Percentiles rank a stretch among this genome's conserved stretches.
Evolutionary conservation across 2,329 filamentous ascomycete species (phyloP).

Genomic region (Pseudogymnoascus sp.): DNA sequence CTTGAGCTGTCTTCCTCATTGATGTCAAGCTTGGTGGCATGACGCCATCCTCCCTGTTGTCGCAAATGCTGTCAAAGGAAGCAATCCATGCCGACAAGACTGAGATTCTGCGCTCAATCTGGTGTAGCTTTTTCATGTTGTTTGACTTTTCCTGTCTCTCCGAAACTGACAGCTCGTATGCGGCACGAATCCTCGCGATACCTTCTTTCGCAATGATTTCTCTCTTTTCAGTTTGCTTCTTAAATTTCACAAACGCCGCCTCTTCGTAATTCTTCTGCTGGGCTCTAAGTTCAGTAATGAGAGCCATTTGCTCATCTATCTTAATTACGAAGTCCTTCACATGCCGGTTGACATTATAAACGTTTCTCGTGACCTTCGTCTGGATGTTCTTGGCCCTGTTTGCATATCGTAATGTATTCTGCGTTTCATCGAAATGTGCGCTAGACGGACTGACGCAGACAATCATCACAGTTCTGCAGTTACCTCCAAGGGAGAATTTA

Average conservation of each 20-base stretch:
- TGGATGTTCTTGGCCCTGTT: conserved; percentile 99
- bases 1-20: conserved; percentile 81
- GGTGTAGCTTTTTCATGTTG: conserved; percentile 73
- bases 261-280: conserved; percentile 86
- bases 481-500: conserved; percentile 94
- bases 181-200: conserved; percentile 65
- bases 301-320: conserved; percentile 95
- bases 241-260: conserved; percentile 77
- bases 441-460: conserved; percentile 96
- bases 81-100: conserved; percentile 88
- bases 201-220: conserved; percentile 70
- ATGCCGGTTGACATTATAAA: conserved; percentile 97
- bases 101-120: conserved; percentile 75
- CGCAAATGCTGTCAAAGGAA: conserved; percentile 78
- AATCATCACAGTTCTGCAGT: conserved; percentile 99
- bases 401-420: conserved; percentile 94
- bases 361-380: conserved; percentile 97
- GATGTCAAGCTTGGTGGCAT: conserved; percentile 61
- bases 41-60: conserved; percentile 53
- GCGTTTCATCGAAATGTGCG: conserved; percentile 93
- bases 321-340: conserved; percentile 99
- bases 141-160: conserved; percentile 73
- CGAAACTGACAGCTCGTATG: conserved; percentile 70
- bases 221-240: conserved; percentile 81
- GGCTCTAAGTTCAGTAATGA: conserved; percentile 91